Conservation (phyloP, 306 rosid genomes). For the Cucurbita moschata region DNA sequence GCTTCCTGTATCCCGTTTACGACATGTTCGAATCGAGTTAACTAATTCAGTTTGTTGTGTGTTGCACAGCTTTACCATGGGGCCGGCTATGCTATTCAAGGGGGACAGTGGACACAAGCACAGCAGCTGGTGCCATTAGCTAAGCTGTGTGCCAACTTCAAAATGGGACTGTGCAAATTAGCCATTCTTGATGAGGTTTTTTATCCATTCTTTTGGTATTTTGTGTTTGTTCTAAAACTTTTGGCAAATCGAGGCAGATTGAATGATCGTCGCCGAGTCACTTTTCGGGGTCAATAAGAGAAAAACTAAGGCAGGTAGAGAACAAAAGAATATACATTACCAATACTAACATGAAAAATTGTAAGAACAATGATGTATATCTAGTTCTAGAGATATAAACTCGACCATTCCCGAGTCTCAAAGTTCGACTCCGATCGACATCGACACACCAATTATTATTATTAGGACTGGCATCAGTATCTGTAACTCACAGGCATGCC, state of each 20-base stretch:
- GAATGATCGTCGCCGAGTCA: no score
- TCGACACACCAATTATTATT: background rate
- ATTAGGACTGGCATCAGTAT: constrained; percentile 12
- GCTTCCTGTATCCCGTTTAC: background rate
- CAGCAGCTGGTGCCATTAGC: constrained; percentile 16
- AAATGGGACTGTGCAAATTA: constrained; percentile 10
- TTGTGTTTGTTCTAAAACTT: background rate
- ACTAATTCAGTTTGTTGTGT: background rate
- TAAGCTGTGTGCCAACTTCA: constrained; percentile 15
- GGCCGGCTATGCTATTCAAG: constrained; percentile 9
- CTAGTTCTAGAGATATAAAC: background rate
- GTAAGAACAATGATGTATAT: background rate
- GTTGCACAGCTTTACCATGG: constrained; percentile 11
- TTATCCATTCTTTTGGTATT: background rate
- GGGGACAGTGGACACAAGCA: constrained; percentile 20
- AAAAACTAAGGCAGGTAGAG: background rate
- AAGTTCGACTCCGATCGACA: background rate
- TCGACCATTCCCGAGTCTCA: background rate
- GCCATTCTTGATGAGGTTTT: background rate
- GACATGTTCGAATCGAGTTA: background rate
- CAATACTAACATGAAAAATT: background rate
- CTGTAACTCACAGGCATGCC: constrained; percentile 69
- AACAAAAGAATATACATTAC: background rate
- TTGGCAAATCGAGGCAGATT: background rate
- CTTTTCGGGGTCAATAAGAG: no score